Conservation (phyloP, 257 asterid species). For the Nemophila menziesii region DNA sequence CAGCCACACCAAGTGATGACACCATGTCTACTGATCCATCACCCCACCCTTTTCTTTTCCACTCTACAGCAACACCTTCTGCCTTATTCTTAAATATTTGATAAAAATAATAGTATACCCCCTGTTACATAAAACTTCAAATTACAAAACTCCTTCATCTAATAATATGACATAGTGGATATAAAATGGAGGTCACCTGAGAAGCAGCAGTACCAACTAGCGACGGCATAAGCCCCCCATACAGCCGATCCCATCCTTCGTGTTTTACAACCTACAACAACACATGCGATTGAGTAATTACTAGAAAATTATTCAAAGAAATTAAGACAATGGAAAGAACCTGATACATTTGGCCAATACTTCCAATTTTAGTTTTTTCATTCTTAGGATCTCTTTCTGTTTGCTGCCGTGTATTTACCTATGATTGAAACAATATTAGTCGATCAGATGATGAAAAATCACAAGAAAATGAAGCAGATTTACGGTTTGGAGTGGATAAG, state of each 20-base stretch:
- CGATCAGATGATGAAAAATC: slow-evolving; percentile 5
- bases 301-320: neutral
- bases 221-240: slow-evolving; percentile 86
- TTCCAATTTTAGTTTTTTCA: slow-evolving; percentile 47
- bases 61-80: slow-evolving; percentile 56
- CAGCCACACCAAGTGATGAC: slow-evolving; percentile 85
- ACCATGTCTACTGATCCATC: slow-evolving; percentile 98
- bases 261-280: slow-evolving; percentile 56
- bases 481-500: slow-evolving; percentile 94
- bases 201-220: slow-evolving; percentile 90
- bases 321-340: slow-evolving; percentile 15
- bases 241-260: slow-evolving; percentile 88
- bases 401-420: slow-evolving; percentile 94
- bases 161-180: no score
- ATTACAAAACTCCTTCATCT: no score
- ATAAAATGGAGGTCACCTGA: slow-evolving; percentile 37
- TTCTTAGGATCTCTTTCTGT: slow-evolving; percentile 72
- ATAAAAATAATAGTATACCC: slow-evolving; percentile 99
- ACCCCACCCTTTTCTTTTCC: slow-evolving; percentile 56
- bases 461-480: neutral
- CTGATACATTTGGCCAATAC: slow-evolving; percentile 62
- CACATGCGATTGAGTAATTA: slow-evolving; percentile 5
- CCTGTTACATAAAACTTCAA: slow-evolving; percentile 65
- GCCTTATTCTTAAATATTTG: slow-evolving; percentile 91
- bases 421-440: slow-evolving; percentile 14